Evolutionary conservation across 441 rosid genomes (phyloP).

Genomic region (Populus hybrid): DNA sequence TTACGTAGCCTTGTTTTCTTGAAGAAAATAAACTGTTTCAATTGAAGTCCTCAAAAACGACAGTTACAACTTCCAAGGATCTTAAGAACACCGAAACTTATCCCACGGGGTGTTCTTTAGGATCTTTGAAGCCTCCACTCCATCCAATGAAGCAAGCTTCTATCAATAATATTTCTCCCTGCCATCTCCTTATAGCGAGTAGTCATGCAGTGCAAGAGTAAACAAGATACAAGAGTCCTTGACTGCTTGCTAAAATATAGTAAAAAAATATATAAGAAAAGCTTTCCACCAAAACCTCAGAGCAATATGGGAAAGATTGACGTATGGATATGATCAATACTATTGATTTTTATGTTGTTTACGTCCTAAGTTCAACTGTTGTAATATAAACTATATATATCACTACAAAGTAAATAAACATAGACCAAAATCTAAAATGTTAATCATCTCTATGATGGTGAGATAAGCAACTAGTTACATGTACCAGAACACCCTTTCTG

Average conservation of each 20-base stretch:
- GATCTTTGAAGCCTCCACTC: not conserved
- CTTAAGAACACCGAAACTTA: too few species aligned
- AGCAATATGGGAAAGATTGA: not conserved
- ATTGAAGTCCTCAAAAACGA: too few species aligned
- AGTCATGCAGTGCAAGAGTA: too few species aligned
- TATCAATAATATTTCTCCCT: too few species aligned
- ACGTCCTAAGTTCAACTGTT: slow-evolving; percentile 12
- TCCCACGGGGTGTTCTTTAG: not conserved
- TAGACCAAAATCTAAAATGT: not conserved
- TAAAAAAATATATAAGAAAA: not conserved
- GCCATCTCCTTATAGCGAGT: too few species aligned
- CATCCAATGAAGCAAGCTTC: not conserved
- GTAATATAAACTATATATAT: slow-evolving; percentile 6
- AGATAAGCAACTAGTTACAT: slow-evolving; percentile 9
- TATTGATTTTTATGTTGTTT: not conserved
- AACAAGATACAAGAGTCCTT: not conserved
- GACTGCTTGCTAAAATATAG: not conserved
- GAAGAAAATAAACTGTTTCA: too few species aligned
- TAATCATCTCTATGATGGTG: slow-evolving; percentile 1
- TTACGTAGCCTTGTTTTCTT: too few species aligned
- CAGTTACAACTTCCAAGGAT: too few species aligned
- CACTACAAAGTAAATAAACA: not conserved
- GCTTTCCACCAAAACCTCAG: not conserved
- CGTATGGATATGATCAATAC: not conserved
- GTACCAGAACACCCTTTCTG: slow-evolving; percentile 16